Evolutionary conservation across 331 rosid genomes (phyloP).

Genomic region (Malus hybrid): DNA sequence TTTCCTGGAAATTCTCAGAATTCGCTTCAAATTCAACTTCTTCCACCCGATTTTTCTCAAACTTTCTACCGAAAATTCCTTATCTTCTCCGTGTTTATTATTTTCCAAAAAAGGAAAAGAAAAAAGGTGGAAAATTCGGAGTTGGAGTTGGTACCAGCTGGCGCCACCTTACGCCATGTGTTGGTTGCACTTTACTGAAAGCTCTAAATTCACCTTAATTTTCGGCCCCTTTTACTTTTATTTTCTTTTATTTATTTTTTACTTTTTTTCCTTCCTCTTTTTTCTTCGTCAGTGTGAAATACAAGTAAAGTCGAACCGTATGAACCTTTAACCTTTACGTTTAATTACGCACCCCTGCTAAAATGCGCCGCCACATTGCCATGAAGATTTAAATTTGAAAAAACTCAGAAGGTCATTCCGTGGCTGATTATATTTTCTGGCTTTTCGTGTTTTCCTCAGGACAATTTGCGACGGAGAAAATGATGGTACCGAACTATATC

Average conservation of each 20-base stretch:
- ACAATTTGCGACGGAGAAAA: slow-evolving; percentile 13
- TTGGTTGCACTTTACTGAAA: slow-evolving; percentile 10
- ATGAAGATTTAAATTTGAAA: not conserved
- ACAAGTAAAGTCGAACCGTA: not conserved
- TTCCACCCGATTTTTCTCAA: not conserved
- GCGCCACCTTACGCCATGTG: slow-evolving; percentile 18
- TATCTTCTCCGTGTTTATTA: not conserved
- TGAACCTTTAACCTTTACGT: not conserved
- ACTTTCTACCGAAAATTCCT: not conserved
- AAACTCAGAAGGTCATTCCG: not conserved
- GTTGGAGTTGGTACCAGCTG: slow-evolving; percentile 34
- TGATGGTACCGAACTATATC: slow-evolving; percentile 70
- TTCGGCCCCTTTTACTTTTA: not conserved
- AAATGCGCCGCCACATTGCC: slow-evolving; percentile 20
- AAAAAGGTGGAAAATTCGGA: not conserved
- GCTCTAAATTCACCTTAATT: slow-evolving; percentile 13
- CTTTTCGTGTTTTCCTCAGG: slow-evolving; percentile 19
- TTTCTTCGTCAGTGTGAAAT: not conserved
- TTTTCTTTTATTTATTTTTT: no score
- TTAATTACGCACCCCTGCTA: slow-evolving; percentile 19
- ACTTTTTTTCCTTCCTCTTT: not conserved
- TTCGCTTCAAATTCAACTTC: slow-evolving; percentile 2
- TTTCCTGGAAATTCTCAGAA: not conserved
- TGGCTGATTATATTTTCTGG: not conserved
- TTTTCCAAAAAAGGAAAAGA: no score